phyloP scores from a whole-genome alignment of 345 rosid species.

The Eutrema yunnanense region DNA sequence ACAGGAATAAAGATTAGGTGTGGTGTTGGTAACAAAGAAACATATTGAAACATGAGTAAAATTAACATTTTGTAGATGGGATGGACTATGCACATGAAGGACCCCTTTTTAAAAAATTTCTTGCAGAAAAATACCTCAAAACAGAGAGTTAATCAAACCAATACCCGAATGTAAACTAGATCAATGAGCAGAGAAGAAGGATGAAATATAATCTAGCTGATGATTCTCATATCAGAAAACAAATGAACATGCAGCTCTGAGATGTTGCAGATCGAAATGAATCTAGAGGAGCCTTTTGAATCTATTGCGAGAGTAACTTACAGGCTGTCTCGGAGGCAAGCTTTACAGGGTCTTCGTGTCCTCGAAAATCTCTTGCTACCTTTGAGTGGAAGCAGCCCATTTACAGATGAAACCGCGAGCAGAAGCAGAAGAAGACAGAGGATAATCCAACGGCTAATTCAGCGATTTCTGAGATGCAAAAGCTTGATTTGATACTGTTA shows the following conservation, averaged over 20 bases:
- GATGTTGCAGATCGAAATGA: not conserved
- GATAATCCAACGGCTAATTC: not conserved
- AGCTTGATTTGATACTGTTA: constrained; percentile 15
- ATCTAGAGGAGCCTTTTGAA: not conserved
- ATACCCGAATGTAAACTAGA: not conserved
- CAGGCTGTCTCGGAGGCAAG: constrained; percentile 97
- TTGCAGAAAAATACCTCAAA: not conserved
- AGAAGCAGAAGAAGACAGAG: not conserved
- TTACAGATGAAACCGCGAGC: constrained; percentile 28
- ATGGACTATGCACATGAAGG: not conserved
- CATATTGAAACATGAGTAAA: not conserved
- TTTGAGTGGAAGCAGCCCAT: constrained; percentile 97
- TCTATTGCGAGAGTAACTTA: constrained; percentile 28
- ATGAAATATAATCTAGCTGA: not conserved
- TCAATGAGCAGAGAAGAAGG: not conserved
- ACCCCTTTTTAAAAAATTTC: not conserved
- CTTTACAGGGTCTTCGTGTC: constrained; percentile 76
- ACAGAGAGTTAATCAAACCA: not conserved
- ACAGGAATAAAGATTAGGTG: not conserved
- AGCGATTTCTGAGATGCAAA: not conserved
- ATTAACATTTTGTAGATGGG: not conserved
- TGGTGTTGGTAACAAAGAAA: not conserved
- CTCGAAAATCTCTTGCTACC: constrained; percentile 59
- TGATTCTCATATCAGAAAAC: not conserved
- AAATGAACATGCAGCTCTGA: not conserved